Evolutionary conservation across 2,329 filamentous ascomycete species (phyloP), one percentile per base, ranked within the genome.

Genomic region (Calonectria pteridis): DNA sequence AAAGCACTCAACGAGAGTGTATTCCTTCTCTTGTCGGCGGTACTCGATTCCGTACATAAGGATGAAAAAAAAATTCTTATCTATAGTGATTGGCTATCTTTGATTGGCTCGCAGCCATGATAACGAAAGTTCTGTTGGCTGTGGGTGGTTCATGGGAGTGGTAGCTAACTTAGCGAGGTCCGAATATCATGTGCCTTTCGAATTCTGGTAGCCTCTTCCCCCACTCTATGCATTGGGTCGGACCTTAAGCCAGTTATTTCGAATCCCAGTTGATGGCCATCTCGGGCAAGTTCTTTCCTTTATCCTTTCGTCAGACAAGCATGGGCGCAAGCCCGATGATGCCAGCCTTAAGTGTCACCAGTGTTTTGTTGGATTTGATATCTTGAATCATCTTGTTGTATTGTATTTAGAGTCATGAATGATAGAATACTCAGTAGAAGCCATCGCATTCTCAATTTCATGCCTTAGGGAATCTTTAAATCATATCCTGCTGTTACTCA

Each of bases 61-160:
- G 2, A 9, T 13, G 23, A 7, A 23, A 10, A 46, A 23, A 46
- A 13, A 13, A 3, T 23, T n/a, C 10, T 46, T 23, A 11, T 46
- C 23, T 10, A 2, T 46, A 46, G n/a, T 23, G 43, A 46, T 46
- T n/a, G 43, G 6, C 43, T 46, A 46, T 46, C 9, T 23, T 43
- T 46, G n/a, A 46, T 23, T 7, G 7, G 7, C n/a, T 46, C 9
- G 43, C 9, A 46, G 11, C 23, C n/a, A 46, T 13, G 43, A n/a
- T 23, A 9, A 46, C 43, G 9, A 23, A 23, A 13, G 5, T 6
- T 46, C 16, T 43, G 7, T n/a, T 46, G 40, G 20, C 20, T 7
- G 1, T 9, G 18, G 2, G 20, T 40, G 3, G 9, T 5, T 46
- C 7, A 23, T 4, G n/a, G 3, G 6, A 13, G 11, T 23, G 0